Base-by-base conservation (phyloP, 2,329 filamentous ascomycete species). In the Rhinocladiella similis region DNA sequence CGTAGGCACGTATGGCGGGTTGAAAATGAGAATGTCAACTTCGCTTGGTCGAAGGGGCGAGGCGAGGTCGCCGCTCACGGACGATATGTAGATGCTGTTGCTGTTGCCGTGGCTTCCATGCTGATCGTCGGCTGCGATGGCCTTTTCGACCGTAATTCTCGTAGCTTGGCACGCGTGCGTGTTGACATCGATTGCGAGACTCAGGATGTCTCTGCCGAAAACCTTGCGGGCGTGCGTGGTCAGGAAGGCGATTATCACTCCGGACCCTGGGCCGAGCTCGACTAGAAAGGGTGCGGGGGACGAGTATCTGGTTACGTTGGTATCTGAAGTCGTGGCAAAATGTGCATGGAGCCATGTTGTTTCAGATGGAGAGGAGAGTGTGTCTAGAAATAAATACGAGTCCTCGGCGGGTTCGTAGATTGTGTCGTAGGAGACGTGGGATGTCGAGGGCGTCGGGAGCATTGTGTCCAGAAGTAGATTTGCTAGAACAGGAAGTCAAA, bases 371-470 rank as follows among this genome's bases (percentile, higher is more conserved):
- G 86, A 88, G 0, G 92, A 93, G 43, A 99, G 82, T 0, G 92
- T 96, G 75, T 99, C 93, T 27, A 99, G 84, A 47, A 99, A 83
- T 43, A 99, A 83, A 70, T 91, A 99, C 4, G 92, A 97, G 76
- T 99, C 94, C 74, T 99, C 94, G 10, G 93, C 88, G 35, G 94
- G 94, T 70, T 97, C 92, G 75, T 99, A 99, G 65, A 97, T 87
- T 53, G 88, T 85, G 71, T 90, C 84, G 74, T 92, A 96, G 53
- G 88, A 84, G 57, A 97, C 90, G 75, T 99, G 94, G 19, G 89
- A 89, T 2, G 94, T 99, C 56, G 90, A 90, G 13, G 94, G 94
- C 1, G 94, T 99, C 9, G 93, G 92, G 25, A 99, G 84, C 92
- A 97, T 96, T 16, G 41, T 20, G 9, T 33, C 6, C 29, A 6